Evolutionary conservation across 768 basidiomycete species (phyloP).

Genomic region (Pholiota molesta): DNA sequence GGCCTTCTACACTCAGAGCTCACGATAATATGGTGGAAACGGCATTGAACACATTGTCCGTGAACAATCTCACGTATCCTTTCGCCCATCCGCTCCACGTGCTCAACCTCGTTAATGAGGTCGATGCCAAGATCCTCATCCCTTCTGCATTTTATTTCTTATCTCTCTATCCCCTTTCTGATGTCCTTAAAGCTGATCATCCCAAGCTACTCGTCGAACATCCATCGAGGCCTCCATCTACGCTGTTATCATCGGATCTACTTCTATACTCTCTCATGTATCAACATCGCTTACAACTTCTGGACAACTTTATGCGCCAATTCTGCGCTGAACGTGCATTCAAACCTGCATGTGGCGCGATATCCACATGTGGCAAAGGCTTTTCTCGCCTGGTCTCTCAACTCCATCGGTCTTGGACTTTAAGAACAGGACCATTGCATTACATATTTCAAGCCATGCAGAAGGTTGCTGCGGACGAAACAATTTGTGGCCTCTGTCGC

Average conservation of each 20-base stretch:
- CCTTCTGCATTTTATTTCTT: constrained; percentile 60
- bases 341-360: constrained; percentile 32
- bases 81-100: constrained; percentile 62
- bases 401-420: constrained; percentile 49
- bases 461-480: constrained; percentile 37
- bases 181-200: constrained; percentile 51
- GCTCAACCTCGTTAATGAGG: constrained; percentile 56
- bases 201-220: constrained; percentile 53
- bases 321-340: constrained; percentile 37
- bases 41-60: constrained; percentile 44
- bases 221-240: constrained; percentile 51
- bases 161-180: constrained; percentile 55
- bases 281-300: constrained; percentile 52
- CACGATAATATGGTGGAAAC: constrained; percentile 59
- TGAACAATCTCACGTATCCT: constrained; percentile 53
- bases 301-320: constrained; percentile 50
- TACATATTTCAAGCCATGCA: constrained; percentile 52
- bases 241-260: constrained; percentile 44
- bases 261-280: constrained; percentile 57
- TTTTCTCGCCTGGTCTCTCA: constrained; percentile 47
- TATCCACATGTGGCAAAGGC: constrained; percentile 37
- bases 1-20: constrained; percentile 55
- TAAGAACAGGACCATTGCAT: constrained; percentile 55
- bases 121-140: constrained; percentile 46
- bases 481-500: constrained; percentile 49